Conservation (phyloP, 225 moss, liverwort and hornwort species). For the Physcomitrium patens region DNA sequence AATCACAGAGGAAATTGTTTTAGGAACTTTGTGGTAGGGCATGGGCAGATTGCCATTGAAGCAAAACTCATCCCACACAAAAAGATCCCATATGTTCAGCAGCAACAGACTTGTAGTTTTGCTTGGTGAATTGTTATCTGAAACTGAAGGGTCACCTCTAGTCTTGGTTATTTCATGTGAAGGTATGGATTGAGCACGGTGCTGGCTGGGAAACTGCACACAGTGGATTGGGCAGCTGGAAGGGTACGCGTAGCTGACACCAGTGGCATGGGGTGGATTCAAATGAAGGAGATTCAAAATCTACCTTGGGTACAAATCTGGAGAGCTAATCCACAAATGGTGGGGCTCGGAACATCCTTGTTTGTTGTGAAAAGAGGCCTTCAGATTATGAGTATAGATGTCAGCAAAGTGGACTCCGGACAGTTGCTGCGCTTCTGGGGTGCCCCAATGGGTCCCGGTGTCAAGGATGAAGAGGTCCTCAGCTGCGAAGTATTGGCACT, state of each 20-base stretch:
- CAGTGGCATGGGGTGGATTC: conserved; percentile 49
- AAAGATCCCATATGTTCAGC: too few relatives aligned
- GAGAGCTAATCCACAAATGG: conserved; percentile 61
- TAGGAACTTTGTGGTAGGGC: too few relatives aligned
- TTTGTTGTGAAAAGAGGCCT: conserved; percentile 57
- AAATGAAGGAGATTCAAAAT: conserved; percentile 50
- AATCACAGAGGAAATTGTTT: too few relatives aligned
- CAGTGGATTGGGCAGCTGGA: conserved; percentile 68
- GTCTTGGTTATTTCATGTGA: conserved; percentile 3
- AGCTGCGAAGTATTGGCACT: conserved; percentile 58
- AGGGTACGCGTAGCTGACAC: conserved; percentile 58
- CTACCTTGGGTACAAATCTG: conserved; percentile 64
- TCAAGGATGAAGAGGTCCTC: conserved; percentile 58
- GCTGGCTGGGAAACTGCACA: conserved; percentile 60
- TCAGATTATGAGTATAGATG: conserved; percentile 57
- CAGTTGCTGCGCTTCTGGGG: conserved; percentile 46
- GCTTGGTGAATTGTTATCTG: background rate
- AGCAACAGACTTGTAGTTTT: too few relatives aligned
- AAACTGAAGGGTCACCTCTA: background rate
- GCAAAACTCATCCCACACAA: too few relatives aligned
- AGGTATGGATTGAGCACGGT: conserved; percentile 75
- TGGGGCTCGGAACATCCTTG: conserved; percentile 52
- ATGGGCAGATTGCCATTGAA: too few relatives aligned
- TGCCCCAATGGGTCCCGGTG: conserved; percentile 41
- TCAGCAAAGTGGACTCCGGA: conserved; percentile 36